Evolutionary conservation across 805 yeast species (phyloP).

Genomic region (Kodamaea neixiangensis): DNA sequence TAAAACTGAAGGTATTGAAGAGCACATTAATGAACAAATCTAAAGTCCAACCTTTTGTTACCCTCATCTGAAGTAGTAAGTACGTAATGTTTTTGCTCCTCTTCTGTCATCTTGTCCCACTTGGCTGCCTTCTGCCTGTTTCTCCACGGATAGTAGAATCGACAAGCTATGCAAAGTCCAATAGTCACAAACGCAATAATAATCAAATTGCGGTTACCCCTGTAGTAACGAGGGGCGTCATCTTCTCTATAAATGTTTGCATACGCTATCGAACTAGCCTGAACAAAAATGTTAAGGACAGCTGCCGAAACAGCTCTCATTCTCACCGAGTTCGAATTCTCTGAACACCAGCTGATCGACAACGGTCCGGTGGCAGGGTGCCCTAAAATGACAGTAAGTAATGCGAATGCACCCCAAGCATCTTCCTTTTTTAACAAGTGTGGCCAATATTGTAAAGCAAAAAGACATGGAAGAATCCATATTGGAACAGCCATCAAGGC

Average conservation of each 20-base stretch:
- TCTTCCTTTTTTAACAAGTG: conserved; percentile 31
- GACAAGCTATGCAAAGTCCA: conserved; percentile 29
- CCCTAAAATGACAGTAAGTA: conserved; percentile 40
- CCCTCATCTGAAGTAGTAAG: conserved; percentile 53
- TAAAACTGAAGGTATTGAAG: too few species aligned
- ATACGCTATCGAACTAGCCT: conserved; percentile 54
- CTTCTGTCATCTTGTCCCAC: conserved; percentile 54
- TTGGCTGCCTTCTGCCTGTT: conserved; percentile 45
- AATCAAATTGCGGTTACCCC: conserved; percentile 54
- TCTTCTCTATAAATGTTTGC: conserved; percentile 56
- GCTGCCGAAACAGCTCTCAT: conserved; percentile 67
- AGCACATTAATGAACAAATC: conserved; percentile 35
- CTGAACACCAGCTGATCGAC: conserved; percentile 61
- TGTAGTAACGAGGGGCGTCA: conserved; percentile 61
- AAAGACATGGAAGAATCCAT: conserved; percentile 21
- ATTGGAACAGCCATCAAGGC: conserved; percentile 16
- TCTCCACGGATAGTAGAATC: conserved; percentile 42
- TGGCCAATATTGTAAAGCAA: conserved; percentile 41
- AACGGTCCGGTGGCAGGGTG: conserved; percentile 52
- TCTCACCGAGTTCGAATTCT: conserved; percentile 61
- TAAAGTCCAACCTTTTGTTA: conserved; percentile 56
- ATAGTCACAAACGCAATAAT: conserved; percentile 37
- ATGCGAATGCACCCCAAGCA: conserved; percentile 46
- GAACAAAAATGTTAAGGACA: conserved; percentile 64
- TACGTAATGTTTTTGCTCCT: conserved; percentile 52